Percentiles rank a stretch among this genome's conserved stretches.
Conservation (phyloP, 805 yeast species). For the Yamadazyma sp. region DNA sequence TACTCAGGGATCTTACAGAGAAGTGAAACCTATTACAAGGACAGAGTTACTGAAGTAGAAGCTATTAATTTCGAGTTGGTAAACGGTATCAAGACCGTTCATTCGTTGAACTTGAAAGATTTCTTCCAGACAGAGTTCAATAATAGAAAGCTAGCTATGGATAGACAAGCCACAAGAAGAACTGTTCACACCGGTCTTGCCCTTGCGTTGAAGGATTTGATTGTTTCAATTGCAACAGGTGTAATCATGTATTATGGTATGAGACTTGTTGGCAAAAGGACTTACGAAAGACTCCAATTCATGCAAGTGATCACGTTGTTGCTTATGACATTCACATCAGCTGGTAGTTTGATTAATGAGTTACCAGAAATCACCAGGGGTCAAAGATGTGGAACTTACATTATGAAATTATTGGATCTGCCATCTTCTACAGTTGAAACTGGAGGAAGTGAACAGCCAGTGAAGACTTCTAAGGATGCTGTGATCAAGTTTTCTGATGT, state of each 20-base stretch:
- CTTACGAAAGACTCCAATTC: constrained; percentile 56
- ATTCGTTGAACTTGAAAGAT: constrained; percentile 50
- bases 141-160: constrained; percentile 27
- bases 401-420: constrained; percentile 42
- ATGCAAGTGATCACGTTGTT: constrained; percentile 71
- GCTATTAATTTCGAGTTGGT: constrained; percentile 52
- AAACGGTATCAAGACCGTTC: constrained; percentile 61
- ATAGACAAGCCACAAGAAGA: constrained; percentile 47
- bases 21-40: constrained; percentile 62
- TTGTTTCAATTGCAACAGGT: constrained; percentile 64
- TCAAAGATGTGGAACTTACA: constrained; percentile 61
- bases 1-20: constrained; percentile 53
- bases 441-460: constrained; percentile 34
- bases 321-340: constrained; percentile 67
- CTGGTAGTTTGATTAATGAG: constrained; percentile 57
- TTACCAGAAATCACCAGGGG: constrained; percentile 84
- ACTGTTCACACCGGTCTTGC: constrained; percentile 68
- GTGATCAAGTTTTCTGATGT: constrained; percentile 46
- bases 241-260: constrained; percentile 79
- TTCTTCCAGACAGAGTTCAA: constrained; percentile 46
- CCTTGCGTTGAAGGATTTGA: constrained; percentile 53
- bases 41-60: constrained; percentile 54
- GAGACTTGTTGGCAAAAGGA: constrained; percentile 56
- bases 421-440: constrained; percentile 36
- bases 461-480: background rate